A percentile compares a stretch with the other conserved stretches of the same genome.
These are phyloP conservation scores for Mycogone perniciosa DNA, from an alignment of 2,329 filamentous ascomycete species.

Conservation along the genomic window DNA sequence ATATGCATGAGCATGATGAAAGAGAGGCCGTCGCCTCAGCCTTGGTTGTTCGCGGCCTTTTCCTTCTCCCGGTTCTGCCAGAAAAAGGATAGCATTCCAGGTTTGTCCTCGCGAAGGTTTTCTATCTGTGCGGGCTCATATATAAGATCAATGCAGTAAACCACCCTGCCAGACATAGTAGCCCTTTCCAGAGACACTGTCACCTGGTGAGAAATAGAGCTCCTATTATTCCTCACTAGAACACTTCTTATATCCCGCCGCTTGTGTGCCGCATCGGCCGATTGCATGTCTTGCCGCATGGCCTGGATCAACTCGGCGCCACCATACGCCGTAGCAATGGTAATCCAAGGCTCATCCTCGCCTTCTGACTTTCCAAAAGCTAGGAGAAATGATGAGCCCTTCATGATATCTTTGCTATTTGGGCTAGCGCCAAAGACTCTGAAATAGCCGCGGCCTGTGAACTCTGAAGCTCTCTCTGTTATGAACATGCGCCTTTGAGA, in stretches of 20 bases:
- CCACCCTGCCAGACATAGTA: not conserved
- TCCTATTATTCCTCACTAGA: not conserved
- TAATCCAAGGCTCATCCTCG: slow-evolving; percentile 2
- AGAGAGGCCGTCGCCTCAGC: too few species aligned
- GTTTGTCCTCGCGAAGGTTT: not conserved
- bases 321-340: not conserved
- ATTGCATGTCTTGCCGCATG: slow-evolving; percentile 1
- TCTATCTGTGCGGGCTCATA: not conserved
- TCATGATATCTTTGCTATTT: not conserved
- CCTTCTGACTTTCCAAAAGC: not conserved
- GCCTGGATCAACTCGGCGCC: not conserved
- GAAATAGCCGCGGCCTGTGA: slow-evolving; percentile 2
- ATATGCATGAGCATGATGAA: too few species aligned
- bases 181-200: slow-evolving; percentile 4
- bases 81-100: not conserved
- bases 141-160: slow-evolving; percentile 7
- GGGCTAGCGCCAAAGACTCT: not conserved
- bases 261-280: not conserved
- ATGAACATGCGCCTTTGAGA: slow-evolving; percentile 7
- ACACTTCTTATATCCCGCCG: not conserved
- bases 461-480: slow-evolving; percentile 6
- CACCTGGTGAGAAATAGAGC: not conserved
- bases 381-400: slow-evolving; percentile 2
- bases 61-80: not conserved
- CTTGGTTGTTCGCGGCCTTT: too few species aligned